Percentiles rank a stretch among this genome's conserved stretches.
phyloP scores from a whole-genome alignment of 2,329 filamentous ascomycete species.

The Diplocarpon mali region DNA sequence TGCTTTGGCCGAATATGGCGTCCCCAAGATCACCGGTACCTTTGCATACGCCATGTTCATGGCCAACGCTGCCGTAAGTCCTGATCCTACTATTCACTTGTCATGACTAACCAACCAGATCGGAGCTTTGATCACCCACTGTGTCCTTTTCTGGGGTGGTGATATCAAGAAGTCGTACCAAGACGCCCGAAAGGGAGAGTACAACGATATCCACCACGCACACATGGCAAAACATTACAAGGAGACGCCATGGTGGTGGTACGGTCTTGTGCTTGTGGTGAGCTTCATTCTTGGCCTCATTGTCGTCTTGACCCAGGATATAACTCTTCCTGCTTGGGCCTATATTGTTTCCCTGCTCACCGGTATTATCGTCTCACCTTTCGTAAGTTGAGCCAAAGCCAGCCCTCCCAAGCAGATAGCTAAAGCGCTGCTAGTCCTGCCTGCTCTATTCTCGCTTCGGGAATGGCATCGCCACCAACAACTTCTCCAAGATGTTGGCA shows the following conservation, averaged over 20 bases:
- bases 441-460: conserved; percentile 42
- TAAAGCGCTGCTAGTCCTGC: too few species aligned
- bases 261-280: conserved; percentile 27
- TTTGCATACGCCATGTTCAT: conserved; percentile 45
- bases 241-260: conserved; percentile 35
- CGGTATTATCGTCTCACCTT: conserved; percentile 35
- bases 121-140: conserved; percentile 42
- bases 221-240: conserved; percentile 35
- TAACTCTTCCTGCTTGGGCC: conserved; percentile 33
- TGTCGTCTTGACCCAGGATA: conserved; percentile 29
- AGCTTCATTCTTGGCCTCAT: conserved; percentile 30
- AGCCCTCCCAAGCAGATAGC: too few species aligned
- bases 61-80: conserved; percentile 41
- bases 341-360: conserved; percentile 31
- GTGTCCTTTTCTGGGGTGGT: conserved; percentile 42
- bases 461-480: conserved; percentile 47
- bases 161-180: conserved; percentile 39
- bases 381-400: too few species aligned
- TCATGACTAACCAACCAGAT: conserved; percentile 31
- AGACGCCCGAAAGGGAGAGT: conserved; percentile 33
- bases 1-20: conserved; percentile 33
- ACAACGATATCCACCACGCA: conserved; percentile 39
- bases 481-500: conserved; percentile 41
- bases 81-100: neutral
- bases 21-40: conserved; percentile 36